phyloP scores from a whole-genome alignment of 1,284 basidiomycete genomes.

The Marasmius tenuissimus region DNA sequence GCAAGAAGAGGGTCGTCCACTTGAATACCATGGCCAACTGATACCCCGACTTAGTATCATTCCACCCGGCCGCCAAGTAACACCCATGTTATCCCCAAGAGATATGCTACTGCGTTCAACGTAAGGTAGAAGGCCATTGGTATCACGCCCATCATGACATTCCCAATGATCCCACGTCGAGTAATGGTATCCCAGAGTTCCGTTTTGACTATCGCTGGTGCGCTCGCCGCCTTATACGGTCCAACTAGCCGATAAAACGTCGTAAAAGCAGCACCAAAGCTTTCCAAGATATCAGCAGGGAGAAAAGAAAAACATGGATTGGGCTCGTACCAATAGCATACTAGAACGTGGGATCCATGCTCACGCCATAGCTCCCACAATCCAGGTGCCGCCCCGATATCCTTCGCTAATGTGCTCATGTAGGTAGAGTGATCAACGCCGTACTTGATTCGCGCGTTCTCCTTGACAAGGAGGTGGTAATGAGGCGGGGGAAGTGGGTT shows the following conservation, averaged over 20 bases:
- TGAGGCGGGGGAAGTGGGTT: slow-evolving; percentile 47
- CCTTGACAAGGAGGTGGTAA: slow-evolving; percentile 59
- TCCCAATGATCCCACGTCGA: slow-evolving; percentile 53
- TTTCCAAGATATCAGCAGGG: slow-evolving; percentile 16
- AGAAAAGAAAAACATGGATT: not conserved
- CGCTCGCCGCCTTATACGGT: slow-evolving; percentile 43
- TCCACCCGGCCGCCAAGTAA: slow-evolving; percentile 14
- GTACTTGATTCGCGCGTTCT: slow-evolving; percentile 59
- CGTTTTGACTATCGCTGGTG: slow-evolving; percentile 48
- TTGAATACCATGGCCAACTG: not conserved
- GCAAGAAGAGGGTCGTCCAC: not conserved
- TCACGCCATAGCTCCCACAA: slow-evolving; percentile 47
- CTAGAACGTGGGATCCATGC: slow-evolving; percentile 52
- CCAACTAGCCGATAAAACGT: slow-evolving; percentile 63
- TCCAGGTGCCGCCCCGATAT: slow-evolving; percentile 59
- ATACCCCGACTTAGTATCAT: not conserved
- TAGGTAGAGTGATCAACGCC: slow-evolving; percentile 59
- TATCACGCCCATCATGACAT: slow-evolving; percentile 62
- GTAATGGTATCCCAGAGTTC: slow-evolving; percentile 68
- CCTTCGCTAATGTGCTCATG: slow-evolving; percentile 59
- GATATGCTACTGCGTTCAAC: slow-evolving; percentile 26
- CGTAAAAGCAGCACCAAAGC: slow-evolving; percentile 63
- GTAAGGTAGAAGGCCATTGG: slow-evolving; percentile 49
- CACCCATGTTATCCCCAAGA: slow-evolving; percentile 14
- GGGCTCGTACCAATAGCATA: slow-evolving; percentile 55